Evolutionary conservation across 164 flowering plant species (phyloP).

Genomic region (Cinnamomum micranthum): DNA sequence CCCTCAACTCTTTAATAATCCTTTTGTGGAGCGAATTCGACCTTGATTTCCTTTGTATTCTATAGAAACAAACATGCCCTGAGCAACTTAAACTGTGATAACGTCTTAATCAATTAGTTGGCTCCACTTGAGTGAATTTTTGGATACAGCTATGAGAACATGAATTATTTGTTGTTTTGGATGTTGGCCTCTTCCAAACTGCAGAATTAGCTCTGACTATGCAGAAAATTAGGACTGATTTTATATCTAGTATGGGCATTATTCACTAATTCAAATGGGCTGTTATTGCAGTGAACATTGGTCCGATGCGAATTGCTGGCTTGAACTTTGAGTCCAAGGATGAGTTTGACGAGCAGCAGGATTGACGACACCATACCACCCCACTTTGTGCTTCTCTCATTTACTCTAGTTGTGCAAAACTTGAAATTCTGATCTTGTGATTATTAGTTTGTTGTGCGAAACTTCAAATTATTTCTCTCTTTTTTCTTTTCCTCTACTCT

Average conservation of each 20-base stretch:
- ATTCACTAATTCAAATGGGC: neutral
- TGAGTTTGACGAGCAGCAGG: constrained; percentile 14
- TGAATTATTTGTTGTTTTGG: neutral
- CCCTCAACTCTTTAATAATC: too few relatives aligned
- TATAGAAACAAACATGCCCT: too few relatives aligned
- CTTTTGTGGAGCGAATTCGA: too few relatives aligned
- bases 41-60: too few relatives aligned
- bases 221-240: neutral
- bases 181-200: too few relatives aligned
- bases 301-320: constrained; percentile 68
- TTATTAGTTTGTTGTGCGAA: neutral
- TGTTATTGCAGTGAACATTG: constrained; percentile 63
- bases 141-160: neutral
- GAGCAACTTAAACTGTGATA: too few relatives aligned
- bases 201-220: too few relatives aligned
- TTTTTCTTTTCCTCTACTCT: too few relatives aligned
- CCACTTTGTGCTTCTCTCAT: neutral
- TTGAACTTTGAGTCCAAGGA: constrained; percentile 54
- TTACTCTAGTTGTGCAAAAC: neutral
- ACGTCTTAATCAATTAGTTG: too few relatives aligned
- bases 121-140: neutral
- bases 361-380: neutral
- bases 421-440: neutral
- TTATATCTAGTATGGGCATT: neutral
- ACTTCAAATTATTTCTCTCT: neutral